phyloP scores from a whole-genome alignment of 1,284 basidiomycete genomes.

The Austroboletus olivaceoglutinosus region DNA sequence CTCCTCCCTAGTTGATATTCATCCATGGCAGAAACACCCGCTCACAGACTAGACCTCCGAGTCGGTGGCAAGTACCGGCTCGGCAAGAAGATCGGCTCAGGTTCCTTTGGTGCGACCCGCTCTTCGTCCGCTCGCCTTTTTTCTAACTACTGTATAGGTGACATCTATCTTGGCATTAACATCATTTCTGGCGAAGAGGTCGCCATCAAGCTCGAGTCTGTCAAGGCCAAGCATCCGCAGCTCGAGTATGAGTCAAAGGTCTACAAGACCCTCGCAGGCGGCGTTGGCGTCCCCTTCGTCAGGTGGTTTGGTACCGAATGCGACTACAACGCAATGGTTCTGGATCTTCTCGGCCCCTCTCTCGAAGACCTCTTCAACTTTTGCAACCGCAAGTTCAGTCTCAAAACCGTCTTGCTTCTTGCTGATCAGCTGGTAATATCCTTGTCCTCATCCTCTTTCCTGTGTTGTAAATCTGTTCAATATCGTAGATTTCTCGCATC shows the following conservation, averaged over 20 bases:
- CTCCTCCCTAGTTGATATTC: slow-evolving; percentile 17
- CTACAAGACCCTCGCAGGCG: slow-evolving; percentile 96
- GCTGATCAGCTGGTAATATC: slow-evolving; percentile 90
- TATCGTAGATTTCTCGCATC: slow-evolving; percentile 87
- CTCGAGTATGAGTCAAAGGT: slow-evolving; percentile 98
- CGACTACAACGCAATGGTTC: slow-evolving; percentile 99
- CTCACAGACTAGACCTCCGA: slow-evolving; percentile 86
- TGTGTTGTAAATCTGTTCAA: background rate
- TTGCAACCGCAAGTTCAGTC: slow-evolving; percentile 96
- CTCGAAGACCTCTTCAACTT: slow-evolving; percentile 99
- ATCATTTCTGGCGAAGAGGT: slow-evolving; percentile 99
- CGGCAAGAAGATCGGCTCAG: slow-evolving; percentile 99
- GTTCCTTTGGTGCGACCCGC: slow-evolving; percentile 83
- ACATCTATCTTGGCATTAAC: slow-evolving; percentile 99
- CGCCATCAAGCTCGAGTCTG: slow-evolving; percentile 99
- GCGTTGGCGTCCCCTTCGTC: slow-evolving; percentile 97
- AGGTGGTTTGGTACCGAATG: slow-evolving; percentile 99
- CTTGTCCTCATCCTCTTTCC: background rate
- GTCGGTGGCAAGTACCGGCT: slow-evolving; percentile 99
- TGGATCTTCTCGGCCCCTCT: slow-evolving; percentile 96
- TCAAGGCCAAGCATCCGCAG: slow-evolving; percentile 99
- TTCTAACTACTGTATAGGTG: slow-evolving; percentile 53
- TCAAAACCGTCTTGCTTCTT: slow-evolving; percentile 96
- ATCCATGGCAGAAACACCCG: slow-evolving; percentile 66
- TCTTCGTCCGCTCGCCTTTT: background rate